Percentiles rank a stretch among this genome's conserved stretches.
Conservation (phyloP, 257 asterid genomes). For the Petunia secreta region DNA sequence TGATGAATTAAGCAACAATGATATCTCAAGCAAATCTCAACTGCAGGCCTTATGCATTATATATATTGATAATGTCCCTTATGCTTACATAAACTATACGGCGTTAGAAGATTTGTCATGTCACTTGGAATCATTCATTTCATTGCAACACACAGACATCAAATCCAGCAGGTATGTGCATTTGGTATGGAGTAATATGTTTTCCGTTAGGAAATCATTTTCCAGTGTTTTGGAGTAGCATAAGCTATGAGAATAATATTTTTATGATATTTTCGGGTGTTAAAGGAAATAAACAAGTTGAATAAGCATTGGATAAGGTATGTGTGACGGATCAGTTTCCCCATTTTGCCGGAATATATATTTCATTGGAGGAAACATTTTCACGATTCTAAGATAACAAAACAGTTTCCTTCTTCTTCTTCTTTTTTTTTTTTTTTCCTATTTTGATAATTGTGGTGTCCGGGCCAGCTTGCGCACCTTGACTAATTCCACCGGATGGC, state of each 20-base stretch:
- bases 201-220: constrained; percentile 12
- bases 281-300: not conserved
- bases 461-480: too few relatives aligned
- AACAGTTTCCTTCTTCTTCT: too few relatives aligned
- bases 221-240: not conserved
- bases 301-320: not conserved
- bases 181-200: not conserved
- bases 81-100: too few relatives aligned
- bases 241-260: not conserved
- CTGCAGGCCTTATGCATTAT: not conserved
- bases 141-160: not conserved
- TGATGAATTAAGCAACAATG: not conserved
- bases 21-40: not conserved
- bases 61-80: too few relatives aligned
- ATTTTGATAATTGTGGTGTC: too few relatives aligned
- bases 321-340: not conserved
- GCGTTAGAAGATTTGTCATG: not conserved
- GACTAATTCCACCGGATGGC: too few relatives aligned
- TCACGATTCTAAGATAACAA: not conserved
- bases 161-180: not conserved
- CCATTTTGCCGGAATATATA: not conserved
- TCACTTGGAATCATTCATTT: not conserved
- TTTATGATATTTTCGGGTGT: not conserved
- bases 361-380: not conserved
- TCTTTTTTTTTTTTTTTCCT: too few relatives aligned